Base-by-base conservation (phyloP, 2,329 filamentous ascomycete genomes). In the Balansia obtecta region DNA sequence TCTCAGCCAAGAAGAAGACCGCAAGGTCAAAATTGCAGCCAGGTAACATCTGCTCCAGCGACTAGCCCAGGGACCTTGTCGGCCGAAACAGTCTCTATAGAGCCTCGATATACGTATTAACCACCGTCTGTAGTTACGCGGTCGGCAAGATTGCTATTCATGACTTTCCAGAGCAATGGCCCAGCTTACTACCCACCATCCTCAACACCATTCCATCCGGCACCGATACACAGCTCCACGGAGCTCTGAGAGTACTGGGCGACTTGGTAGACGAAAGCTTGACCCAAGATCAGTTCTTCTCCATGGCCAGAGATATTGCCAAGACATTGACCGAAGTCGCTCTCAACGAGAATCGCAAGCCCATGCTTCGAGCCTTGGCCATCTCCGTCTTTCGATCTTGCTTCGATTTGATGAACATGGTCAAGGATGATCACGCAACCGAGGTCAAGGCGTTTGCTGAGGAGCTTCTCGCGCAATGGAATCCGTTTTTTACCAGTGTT, bases 121-220 rank as follows among this genome's bases (percentile, higher is more conserved):
- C 22, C 3, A 13, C 10, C 44, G 13, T 43, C n/a, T 39, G 13
- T 27, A 83, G 80, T 65, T 81, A 77, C 58, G 78, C 85, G 5
- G 88, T 96, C 54, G 91, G 89, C 72, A 97, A 95, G 71, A 95
- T 98, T 58, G 93, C 93, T 51, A 85, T 83, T 55, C 80, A 84
- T 61, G 93, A 98, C 71, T 97, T 95, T 63, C 93, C 93, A 49
- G 88, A 96, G 53, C 79, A 90, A 61, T 98, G 93, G 93, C 88
- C 90, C n/a, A 79, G 80, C 57, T 79, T 98, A 42, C 80, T 98
- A 32, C 87, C 88, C 20, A 79, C 82, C 34, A 75, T 97, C 41
- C 78, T 98, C 54, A 78, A 79, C 42, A 76, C 90, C 47, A 86
- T 97, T 60, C 80, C 85, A 49, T 78, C 74, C 49, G 88, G 87